Base-by-base conservation (phyloP, 140 eudicot species). In the Bidens hawaiensis region DNA sequence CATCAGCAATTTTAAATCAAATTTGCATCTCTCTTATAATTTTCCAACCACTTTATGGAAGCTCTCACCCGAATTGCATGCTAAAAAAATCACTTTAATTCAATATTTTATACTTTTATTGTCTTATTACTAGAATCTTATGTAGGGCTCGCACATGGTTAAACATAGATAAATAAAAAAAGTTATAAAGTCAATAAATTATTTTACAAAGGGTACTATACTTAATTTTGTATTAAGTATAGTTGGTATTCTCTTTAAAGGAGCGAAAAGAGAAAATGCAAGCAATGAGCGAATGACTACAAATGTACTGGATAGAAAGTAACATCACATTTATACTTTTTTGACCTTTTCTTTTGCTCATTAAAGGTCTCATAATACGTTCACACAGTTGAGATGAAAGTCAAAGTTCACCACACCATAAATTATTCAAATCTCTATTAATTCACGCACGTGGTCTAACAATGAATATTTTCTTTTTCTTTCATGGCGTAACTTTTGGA, bases 391-490 rank as follows among this genome's bases (percentile, higher is more conserved):
- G 45, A 25, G 13, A 4, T 49, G 60, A 64, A 61, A 48, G 47
- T 45, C 54, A 67, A 67, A 67, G 30, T 69, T 45, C 40, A 23
- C 23, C 34, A 1, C 34, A 60, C 33, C 21, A 22, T 60, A 46
- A 14, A 4, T 42, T 23, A 26, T 41, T 24, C 52, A 28, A 56
- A 57, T 13, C 30, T 42, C 36, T 57, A n/a, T n/a, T n/a, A n/a
- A 28, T 43, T 68, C 36, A 30, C 47, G 23, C 67, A 56, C 47
- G 66, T 68, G 59, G 12, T 57, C 11, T 56, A 43, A 45, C 3
- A 7, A 13, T 17, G 38, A 17, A 17, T 12, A 24, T 27, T 36
- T 38, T 67, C 28, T 53, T 67, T 54, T 40, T 67, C 72, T 53
- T 52, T 52, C 40, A 4, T 31, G 21, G 33, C 28, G 49, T 22